phyloP scores from a whole-genome alignment of 306 rosid genomes.

The Heteromeles arbutifolia region DNA sequence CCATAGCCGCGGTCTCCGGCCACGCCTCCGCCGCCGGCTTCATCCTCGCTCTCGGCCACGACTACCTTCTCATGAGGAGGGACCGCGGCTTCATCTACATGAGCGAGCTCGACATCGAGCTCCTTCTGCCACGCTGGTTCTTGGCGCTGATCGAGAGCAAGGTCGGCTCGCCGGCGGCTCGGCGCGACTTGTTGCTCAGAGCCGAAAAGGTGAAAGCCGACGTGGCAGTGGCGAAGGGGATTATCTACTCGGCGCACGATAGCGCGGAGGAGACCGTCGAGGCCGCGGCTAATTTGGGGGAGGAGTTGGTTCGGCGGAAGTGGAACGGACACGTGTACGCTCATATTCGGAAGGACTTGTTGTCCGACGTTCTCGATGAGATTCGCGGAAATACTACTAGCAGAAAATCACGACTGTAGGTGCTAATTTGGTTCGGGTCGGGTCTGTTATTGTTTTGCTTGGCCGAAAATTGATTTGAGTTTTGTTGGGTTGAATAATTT shows the following conservation, averaged over 20 bases:
- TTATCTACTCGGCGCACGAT: slow-evolving; percentile 53
- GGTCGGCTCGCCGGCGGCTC: slow-evolving; percentile 39
- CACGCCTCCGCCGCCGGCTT: slow-evolving; percentile 79
- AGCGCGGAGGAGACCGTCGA: slow-evolving; percentile 44
- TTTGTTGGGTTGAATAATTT: no score
- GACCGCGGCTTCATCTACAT: slow-evolving; percentile 75
- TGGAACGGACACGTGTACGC: slow-evolving; percentile 82
- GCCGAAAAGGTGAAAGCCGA: slow-evolving; percentile 60
- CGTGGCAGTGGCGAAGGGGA: slow-evolving; percentile 48
- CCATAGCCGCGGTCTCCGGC: slow-evolving; percentile 72
- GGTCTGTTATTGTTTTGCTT: no score
- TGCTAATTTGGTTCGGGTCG: neutral
- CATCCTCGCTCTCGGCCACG: slow-evolving; percentile 60
- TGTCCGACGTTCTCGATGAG: slow-evolving; percentile 26
- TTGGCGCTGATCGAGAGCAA: slow-evolving; percentile 34
- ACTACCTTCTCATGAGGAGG: slow-evolving; percentile 57
- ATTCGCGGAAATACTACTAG: slow-evolving; percentile 1
- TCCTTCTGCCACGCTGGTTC: slow-evolving; percentile 52
- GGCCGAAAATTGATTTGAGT: no score
- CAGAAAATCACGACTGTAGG: slow-evolving; percentile 31
- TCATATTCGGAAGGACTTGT: slow-evolving; percentile 36
- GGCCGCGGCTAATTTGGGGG: slow-evolving; percentile 45
- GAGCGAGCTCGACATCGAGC: slow-evolving; percentile 79
- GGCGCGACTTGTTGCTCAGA: slow-evolving; percentile 44
- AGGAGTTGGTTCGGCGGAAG: slow-evolving; percentile 30